These are phyloP conservation scores for Alternaria viburni DNA, from an alignment of 2,329 filamentous ascomycete species.

Conservation along the genomic window DNA sequence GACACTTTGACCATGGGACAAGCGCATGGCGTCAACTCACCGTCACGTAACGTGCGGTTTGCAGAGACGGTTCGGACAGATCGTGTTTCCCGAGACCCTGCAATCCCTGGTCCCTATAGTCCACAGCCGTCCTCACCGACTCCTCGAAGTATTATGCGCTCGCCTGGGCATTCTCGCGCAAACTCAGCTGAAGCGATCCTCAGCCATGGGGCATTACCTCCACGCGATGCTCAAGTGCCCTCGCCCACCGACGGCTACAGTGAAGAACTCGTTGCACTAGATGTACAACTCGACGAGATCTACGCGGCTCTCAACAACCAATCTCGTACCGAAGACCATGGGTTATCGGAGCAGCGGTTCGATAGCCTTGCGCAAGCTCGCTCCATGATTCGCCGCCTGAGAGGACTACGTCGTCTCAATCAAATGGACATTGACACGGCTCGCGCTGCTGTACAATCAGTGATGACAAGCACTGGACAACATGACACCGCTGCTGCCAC, in stretches of 20 bases:
- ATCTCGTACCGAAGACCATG: background rate
- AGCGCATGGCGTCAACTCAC: background rate
- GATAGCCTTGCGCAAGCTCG: background rate
- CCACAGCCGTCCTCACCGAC: background rate
- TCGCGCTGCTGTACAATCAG: background rate
- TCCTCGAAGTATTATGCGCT: background rate
- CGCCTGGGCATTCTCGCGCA: background rate
- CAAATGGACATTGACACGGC: background rate
- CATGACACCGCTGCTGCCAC: background rate
- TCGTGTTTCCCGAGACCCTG: background rate
- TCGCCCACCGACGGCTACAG: background rate
- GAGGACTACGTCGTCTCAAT: background rate
- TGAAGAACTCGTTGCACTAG: background rate
- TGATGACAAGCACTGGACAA: background rate
- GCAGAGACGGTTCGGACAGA: background rate
- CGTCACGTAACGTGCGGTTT: background rate
- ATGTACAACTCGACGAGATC: background rate
- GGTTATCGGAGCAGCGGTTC: background rate
- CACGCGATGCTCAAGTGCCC: background rate
- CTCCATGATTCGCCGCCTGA: background rate
- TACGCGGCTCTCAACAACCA: background rate
- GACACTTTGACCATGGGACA: background rate
- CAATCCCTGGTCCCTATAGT: background rate
- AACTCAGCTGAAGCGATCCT: background rate
- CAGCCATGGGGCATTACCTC: background rate